phyloP scores from a whole-genome alignment of 2,329 filamentous ascomycete species.

The Aspergillus pseudoterreus region DNA sequence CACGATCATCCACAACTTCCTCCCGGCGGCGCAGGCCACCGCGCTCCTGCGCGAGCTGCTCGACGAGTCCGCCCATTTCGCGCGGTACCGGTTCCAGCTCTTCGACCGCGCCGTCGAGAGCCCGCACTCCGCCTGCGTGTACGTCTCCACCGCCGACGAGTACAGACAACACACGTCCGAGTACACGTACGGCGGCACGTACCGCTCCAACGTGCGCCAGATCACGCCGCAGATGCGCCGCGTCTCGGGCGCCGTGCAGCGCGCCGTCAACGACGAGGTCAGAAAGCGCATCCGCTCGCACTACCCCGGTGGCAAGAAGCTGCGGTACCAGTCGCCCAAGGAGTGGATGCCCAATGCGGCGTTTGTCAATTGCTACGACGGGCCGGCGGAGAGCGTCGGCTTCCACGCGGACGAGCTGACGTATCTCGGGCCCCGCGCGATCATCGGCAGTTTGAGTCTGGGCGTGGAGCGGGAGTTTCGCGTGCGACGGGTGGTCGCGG shows the following conservation, averaged over 20 bases:
- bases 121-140: constrained; percentile 80
- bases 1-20: constrained; percentile 87
- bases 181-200: constrained; percentile 80
- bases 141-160: constrained; percentile 71
- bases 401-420: constrained; percentile 92
- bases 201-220: constrained; percentile 70
- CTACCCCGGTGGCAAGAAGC: constrained; percentile 68
- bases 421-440: constrained; percentile 80
- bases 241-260: constrained; percentile 67
- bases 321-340: constrained; percentile 70
- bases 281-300: constrained; percentile 62
- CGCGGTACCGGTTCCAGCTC: constrained; percentile 71
- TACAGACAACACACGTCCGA: constrained; percentile 67
- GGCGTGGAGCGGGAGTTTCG: constrained; percentile 93
- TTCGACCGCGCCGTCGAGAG: constrained; percentile 84
- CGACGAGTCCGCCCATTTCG: constrained; percentile 67
- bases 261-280: constrained; percentile 76
- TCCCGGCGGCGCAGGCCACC: constrained; percentile 68
- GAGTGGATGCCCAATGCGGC: constrained; percentile 83
- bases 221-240: constrained; percentile 70
- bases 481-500: constrained; percentile 69
- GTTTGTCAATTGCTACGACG: constrained; percentile 91
- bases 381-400: constrained; percentile 76
- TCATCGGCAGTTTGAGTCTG: constrained; percentile 86
- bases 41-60: constrained; percentile 72